phyloP scores from a whole-genome alignment of 1,139 yeast species.

The Yamadazyma taylorii region DNA sequence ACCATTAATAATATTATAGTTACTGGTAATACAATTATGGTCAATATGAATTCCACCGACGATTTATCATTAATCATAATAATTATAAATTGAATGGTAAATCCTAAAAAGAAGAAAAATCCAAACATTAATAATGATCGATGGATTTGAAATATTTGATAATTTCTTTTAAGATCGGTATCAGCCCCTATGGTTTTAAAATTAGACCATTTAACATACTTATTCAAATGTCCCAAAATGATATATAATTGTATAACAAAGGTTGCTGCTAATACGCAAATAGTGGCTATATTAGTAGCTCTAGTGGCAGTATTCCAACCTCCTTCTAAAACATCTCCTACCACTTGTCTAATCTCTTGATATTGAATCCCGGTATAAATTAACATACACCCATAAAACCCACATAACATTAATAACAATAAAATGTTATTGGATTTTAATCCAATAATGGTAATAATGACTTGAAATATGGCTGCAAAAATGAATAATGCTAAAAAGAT shows the following conservation, averaged over 20 bases:
- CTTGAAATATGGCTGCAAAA: slow-evolving; percentile 44
- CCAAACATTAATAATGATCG: slow-evolving; percentile 45
- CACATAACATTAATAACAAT: slow-evolving; percentile 40
- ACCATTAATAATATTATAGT: slow-evolving; percentile 40
- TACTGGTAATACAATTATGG: slow-evolving; percentile 49
- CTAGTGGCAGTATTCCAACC: slow-evolving; percentile 29
- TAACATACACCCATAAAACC: slow-evolving; percentile 49
- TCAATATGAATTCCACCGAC: slow-evolving; percentile 50
- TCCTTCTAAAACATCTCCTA: slow-evolving; percentile 20
- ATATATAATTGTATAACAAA: slow-evolving; percentile 33
- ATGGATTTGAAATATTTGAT: slow-evolving; percentile 43
- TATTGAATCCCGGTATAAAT: slow-evolving; percentile 53
- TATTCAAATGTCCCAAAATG: slow-evolving; percentile 35
- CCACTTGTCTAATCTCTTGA: slow-evolving; percentile 37
- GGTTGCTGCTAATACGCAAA: slow-evolving; percentile 44
- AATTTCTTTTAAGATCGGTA: slow-evolving; percentile 38
- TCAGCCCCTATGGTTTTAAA: slow-evolving; percentile 56
- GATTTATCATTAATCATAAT: slow-evolving; percentile 41
- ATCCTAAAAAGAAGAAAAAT: slow-evolving; percentile 53
- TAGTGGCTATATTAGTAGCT: slow-evolving; percentile 47
- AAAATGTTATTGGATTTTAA: slow-evolving; percentile 43
- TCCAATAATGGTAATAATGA: slow-evolving; percentile 43
- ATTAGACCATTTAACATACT: slow-evolving; percentile 49
- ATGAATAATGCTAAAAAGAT: slow-evolving; percentile 41
- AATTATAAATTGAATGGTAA: slow-evolving; percentile 53